Evolutionary conservation across 2,329 filamentous ascomycete genomes (phyloP).

Genomic region (Kalmusia sp.): DNA sequence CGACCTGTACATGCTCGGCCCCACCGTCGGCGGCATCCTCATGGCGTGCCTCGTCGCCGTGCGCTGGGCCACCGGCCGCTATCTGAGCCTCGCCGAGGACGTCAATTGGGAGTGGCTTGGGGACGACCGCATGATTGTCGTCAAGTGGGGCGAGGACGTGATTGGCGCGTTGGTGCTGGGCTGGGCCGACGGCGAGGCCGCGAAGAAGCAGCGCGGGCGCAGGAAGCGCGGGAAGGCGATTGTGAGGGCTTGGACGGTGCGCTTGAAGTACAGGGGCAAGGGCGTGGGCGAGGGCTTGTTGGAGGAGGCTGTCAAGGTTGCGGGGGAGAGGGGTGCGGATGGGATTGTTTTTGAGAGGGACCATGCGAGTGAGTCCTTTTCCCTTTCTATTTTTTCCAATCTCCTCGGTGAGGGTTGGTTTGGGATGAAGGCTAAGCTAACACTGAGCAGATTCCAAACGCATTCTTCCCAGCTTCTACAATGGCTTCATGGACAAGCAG

Average conservation of each 20-base stretch:
- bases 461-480: slow-evolving; percentile 43
- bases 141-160: slow-evolving; percentile 71
- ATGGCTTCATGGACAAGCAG: slow-evolving; percentile 42
- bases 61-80: slow-evolving; percentile 66
- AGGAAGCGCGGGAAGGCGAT: slow-evolving; percentile 69
- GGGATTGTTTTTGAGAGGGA: slow-evolving; percentile 76
- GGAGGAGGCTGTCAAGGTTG: slow-evolving; percentile 73
- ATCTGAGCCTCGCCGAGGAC: slow-evolving; percentile 68
- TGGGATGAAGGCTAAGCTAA: slow-evolving; percentile 19
- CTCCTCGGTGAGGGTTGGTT: too few relatives aligned
- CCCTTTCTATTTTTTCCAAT: neutral
- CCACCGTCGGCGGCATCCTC: slow-evolving; percentile 66
- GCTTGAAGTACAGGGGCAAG: slow-evolving; percentile 70
- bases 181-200: slow-evolving; percentile 60
- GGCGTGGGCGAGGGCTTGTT: slow-evolving; percentile 78
- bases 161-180: slow-evolving; percentile 75
- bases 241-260: slow-evolving; percentile 84
- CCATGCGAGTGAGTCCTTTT: slow-evolving; percentile 75
- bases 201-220: slow-evolving; percentile 52
- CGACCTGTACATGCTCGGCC: slow-evolving; percentile 63
- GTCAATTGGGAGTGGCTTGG: slow-evolving; percentile 69
- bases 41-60: slow-evolving; percentile 70
- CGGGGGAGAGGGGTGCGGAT: slow-evolving; percentile 72
- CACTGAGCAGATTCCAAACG: slow-evolving; percentile 38
- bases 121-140: slow-evolving; percentile 61